Evolutionary conservation across 768 basidiomycete genomes (phyloP), one percentile per base, ranked within the genome.

Genomic region (Xerocomellus chrysenteron): DNA sequence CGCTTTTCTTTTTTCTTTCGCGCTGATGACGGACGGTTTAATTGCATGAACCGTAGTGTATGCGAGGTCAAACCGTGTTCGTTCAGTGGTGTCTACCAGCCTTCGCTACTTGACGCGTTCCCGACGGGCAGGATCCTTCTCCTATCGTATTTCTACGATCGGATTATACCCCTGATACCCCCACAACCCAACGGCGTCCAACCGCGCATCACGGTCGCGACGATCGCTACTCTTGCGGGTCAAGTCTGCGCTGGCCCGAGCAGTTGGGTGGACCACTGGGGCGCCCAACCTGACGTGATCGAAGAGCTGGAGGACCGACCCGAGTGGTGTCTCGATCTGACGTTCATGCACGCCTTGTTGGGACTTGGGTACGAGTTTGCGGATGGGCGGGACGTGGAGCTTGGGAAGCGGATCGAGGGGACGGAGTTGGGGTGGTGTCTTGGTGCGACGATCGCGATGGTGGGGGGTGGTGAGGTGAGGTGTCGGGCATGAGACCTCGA

Each of bases 71-170:
- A 94, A 66, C 97, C 97, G 0, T 99, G 97, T 70, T 92, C 96
- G 5, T 99, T 99, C 77, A 87, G 92, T 66, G 97, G 97, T 13
- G 93, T 97, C 26, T 98, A 98, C 75, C 97, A 99, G 70, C 97
- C 97, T 2, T 89, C 90, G 14, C 78, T 98, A 26, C 76, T 90
- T 55, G 90, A 96, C 59, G 87, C 92, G 11, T 98, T 98, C 82
- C 83, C 88, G 2, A 74, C 78, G 11, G 96, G 96, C 56, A 87
- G 86, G 66, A 80, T 96, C 59, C 82, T 96, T 28, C 83, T 96
- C n/a, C 81, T 99, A 2, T 97, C 94, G 24, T 99, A 98, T 80
- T 99, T 98, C 76, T 97, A 94, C 76, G 97, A 98, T 78, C 90
- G 97, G 37, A 80, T 96, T 55, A 74, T 79, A 28, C 96, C 94